Base-by-base conservation (phyloP, 805 yeast species). In the Ogataea methanolica region DNA sequence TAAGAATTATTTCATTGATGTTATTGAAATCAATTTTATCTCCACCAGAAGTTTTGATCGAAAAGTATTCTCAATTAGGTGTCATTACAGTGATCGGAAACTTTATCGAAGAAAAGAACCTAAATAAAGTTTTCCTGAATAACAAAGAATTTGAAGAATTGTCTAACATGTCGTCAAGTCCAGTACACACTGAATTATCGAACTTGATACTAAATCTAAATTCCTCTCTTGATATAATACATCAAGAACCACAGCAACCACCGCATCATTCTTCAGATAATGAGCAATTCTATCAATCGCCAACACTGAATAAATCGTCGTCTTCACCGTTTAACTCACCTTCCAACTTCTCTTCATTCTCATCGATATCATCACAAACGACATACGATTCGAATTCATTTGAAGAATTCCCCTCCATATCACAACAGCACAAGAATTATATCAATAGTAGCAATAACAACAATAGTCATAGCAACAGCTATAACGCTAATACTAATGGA, bases 31-130 rank as follows among this genome's bases (percentile, higher is more conserved):
- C 74, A 33, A 64, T 78, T 36, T 57, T 69, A 43, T 65, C 68
- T 48, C 75, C 78, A 22, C 74, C 82, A 2, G 83, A 79, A 47
- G 80, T 78, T 15, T 62, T 79, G 33, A 59, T 71, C 31, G 76
- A 75, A 46, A 79, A 79, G 58, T 75, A 78, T 55, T 69, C 75
- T 35, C 69, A 67, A 31, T 58, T 77, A 43, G 84, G 84, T 1
- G 84, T 79, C 12, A 69, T 76, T n/a, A 74, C 73, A 16, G 80
- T 76, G 17, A 60, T 68, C 29, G 58, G 60, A 31, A 61, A 57
- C 38, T 68, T 65, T 42, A 51, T 67, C 36, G 37, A 59, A 14
- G 65, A 62, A 38, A 60, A 39, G 23, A 26, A 26, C 7, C 12
- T 39, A 6, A 26, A 22, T 26, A 26, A 26, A 26, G 31, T 3